These are phyloP conservation scores for Candida cerambycidarum DNA, from an alignment of 805 yeast species.

Conservation along the genomic window DNA sequence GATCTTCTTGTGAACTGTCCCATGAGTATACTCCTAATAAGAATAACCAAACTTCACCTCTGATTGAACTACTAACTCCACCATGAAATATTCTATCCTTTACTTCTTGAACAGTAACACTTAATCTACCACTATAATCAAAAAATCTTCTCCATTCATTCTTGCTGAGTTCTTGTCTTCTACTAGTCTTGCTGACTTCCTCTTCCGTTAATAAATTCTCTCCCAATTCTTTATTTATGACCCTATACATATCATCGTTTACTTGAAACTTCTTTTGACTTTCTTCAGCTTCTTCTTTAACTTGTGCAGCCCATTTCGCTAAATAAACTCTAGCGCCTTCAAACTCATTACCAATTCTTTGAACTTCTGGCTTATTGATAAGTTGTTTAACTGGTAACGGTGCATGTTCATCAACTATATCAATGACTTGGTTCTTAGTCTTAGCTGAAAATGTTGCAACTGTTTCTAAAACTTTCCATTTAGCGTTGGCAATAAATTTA, in stretches of 20 bases:
- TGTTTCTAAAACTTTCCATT: conserved; percentile 84
- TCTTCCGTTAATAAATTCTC: conserved; percentile 55
- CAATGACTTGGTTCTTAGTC: conserved; percentile 54
- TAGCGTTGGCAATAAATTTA: conserved; percentile 61
- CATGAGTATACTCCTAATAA: conserved; percentile 83
- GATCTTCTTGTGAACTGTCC: conserved; percentile 73
- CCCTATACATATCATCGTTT: conserved; percentile 58
- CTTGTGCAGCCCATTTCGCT: conserved; percentile 96
- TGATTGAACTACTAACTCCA: conserved; percentile 59
- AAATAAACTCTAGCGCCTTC: conserved; percentile 89
- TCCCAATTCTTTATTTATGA: conserved; percentile 62
- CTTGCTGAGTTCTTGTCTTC: conserved; percentile 63
- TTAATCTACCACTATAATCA: conserved; percentile 72
- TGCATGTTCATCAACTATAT: conserved; percentile 60
- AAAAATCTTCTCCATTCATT: conserved; percentile 86
- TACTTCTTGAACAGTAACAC: conserved; percentile 73
- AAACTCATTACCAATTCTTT: conserved; percentile 80
- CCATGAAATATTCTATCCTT: conserved; percentile 88
- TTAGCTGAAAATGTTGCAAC: conserved; percentile 71
- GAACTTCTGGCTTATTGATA: conserved; percentile 76
- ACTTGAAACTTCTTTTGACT: conserved; percentile 52
- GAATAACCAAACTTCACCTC: conserved; percentile 84
- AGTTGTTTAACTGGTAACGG: conserved; percentile 61
- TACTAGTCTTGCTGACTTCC: conserved; percentile 59
- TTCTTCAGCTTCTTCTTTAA: conserved; percentile 83